Conservation (phyloP, 225 moss, liverwort and hornwort genomes). For the Bryoerythrophyllum caledonicum region DNA sequence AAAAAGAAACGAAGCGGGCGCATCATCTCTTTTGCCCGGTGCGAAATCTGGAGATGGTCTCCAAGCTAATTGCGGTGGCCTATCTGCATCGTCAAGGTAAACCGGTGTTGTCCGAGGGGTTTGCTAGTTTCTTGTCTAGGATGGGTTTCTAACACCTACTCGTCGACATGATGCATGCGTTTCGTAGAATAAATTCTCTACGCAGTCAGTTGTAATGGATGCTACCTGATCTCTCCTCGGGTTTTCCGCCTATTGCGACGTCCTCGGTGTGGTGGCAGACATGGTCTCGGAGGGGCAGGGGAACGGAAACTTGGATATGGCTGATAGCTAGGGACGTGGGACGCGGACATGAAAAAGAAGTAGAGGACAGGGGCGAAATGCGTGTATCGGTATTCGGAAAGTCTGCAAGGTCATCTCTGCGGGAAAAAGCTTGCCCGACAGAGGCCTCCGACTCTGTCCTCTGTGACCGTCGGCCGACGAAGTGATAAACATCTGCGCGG, state of each 20-base stretch:
- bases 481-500: not conserved
- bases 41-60: not conserved
- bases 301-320: slow-evolving; percentile 9
- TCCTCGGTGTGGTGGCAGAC: not conserved
- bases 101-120: slow-evolving; percentile 1
- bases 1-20: too few relatives aligned
- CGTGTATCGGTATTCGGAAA: not conserved
- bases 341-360: not conserved
- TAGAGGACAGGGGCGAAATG: not conserved
- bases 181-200: not conserved
- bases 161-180: not conserved
- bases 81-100: slow-evolving; percentile 22
- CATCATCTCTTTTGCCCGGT: not conserved
- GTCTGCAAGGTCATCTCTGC: not conserved
- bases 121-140: slow-evolving; percentile 2
- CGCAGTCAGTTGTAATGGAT: not conserved
- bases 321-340: not conserved
- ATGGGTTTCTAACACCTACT: not conserved
- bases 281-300: not conserved
- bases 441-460: not conserved
- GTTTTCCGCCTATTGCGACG: not conserved
- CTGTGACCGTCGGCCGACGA: not conserved
- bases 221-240: not conserved
- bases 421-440: not conserved
- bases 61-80: not conserved